phyloP scores from a whole-genome alignment of 805 yeast genomes.

The Teunomyces funiuensis region DNA sequence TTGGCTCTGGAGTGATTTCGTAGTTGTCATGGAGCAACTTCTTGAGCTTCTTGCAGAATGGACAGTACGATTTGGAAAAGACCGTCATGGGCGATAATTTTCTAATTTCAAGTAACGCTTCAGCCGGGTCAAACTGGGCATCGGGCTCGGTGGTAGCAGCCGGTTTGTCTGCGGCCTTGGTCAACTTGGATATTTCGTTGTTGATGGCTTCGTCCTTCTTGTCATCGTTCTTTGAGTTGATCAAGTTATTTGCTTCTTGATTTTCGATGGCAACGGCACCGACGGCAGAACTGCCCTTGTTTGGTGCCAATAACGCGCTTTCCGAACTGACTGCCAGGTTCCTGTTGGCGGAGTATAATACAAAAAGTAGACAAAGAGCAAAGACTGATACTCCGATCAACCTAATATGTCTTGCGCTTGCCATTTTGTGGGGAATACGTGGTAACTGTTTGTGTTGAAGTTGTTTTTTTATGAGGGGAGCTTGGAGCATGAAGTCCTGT shows the following conservation, averaged over 20 bases:
- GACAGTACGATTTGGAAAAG: conserved; percentile 62
- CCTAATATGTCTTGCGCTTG: conserved; percentile 9
- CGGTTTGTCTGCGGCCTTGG: conserved; percentile 4
- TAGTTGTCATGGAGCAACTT: conserved; percentile 61
- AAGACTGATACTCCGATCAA: conserved; percentile 6
- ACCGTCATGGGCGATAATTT: conserved; percentile 63
- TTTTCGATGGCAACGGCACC: neutral
- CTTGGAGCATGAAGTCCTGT: too few relatives aligned
- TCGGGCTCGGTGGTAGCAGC: conserved; percentile 2
- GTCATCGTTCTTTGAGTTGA: conserved; percentile 36
- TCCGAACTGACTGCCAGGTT: neutral
- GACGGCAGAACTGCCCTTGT: too few relatives aligned
- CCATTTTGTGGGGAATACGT: conserved; percentile 2
- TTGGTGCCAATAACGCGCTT: neutral
- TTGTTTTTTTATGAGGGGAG: neutral
- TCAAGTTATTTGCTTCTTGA: conserved; percentile 19
- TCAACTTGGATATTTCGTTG: conserved; percentile 28
- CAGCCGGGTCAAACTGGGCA: conserved; percentile 32
- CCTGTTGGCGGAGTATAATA: conserved; percentile 6
- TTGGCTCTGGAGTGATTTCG: conserved; percentile 68
- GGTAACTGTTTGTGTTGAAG: neutral
- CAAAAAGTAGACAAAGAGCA: conserved; percentile 5
- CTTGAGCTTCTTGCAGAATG: conserved; percentile 73
- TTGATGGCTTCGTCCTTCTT: conserved; percentile 41
- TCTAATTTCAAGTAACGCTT: conserved; percentile 54